These are phyloP conservation scores for Fonsecaea monophora DNA, from an alignment of 2,329 filamentous ascomycete genomes.

Conservation along the genomic window DNA sequence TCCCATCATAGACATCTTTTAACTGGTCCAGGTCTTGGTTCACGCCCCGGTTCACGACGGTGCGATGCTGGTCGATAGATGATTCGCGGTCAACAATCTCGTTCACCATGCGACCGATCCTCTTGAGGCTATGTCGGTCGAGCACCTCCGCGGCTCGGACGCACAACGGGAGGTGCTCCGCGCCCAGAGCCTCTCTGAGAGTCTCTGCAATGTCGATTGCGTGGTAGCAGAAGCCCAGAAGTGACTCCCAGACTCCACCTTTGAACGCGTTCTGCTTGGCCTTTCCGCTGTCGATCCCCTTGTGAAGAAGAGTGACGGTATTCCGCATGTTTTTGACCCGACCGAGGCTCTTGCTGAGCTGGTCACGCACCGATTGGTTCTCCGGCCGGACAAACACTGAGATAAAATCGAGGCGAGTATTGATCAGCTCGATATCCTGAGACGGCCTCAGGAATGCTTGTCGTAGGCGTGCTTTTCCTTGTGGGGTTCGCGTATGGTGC, in stretches of 20 bases:
- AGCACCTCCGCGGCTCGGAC: slow-evolving; percentile 65
- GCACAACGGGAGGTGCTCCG: slow-evolving; percentile 44
- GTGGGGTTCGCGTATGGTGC: slow-evolving; percentile 74
- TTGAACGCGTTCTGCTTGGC: slow-evolving; percentile 63
- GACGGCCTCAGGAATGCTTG: slow-evolving; percentile 82
- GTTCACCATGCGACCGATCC: slow-evolving; percentile 73
- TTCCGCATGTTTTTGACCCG: slow-evolving; percentile 78
- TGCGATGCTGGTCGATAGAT: slow-evolving; percentile 68
- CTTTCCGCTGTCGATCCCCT: slow-evolving; percentile 69
- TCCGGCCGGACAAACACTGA: slow-evolving; percentile 69
- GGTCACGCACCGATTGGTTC: slow-evolving; percentile 65
- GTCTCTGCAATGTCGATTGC: slow-evolving; percentile 72
- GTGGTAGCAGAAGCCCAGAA: slow-evolving; percentile 75
- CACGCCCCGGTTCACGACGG: slow-evolving; percentile 74
- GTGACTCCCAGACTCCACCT: slow-evolving; percentile 74
- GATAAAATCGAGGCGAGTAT: slow-evolving; percentile 74
- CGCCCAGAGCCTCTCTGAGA: slow-evolving; percentile 64
- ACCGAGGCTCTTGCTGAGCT: slow-evolving; percentile 67
- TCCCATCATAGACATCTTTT: slow-evolving; percentile 77
- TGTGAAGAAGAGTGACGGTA: slow-evolving; percentile 73
- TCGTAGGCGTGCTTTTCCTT: slow-evolving; percentile 77
- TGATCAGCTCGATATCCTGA: slow-evolving; percentile 70
- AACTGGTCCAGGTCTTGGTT: slow-evolving; percentile 77
- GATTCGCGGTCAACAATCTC: slow-evolving; percentile 59
- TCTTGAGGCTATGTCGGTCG: slow-evolving; percentile 64